Conservation (phyloP, 2,329 filamentous ascomycete species). For the Aspergillus sp. region DNA sequence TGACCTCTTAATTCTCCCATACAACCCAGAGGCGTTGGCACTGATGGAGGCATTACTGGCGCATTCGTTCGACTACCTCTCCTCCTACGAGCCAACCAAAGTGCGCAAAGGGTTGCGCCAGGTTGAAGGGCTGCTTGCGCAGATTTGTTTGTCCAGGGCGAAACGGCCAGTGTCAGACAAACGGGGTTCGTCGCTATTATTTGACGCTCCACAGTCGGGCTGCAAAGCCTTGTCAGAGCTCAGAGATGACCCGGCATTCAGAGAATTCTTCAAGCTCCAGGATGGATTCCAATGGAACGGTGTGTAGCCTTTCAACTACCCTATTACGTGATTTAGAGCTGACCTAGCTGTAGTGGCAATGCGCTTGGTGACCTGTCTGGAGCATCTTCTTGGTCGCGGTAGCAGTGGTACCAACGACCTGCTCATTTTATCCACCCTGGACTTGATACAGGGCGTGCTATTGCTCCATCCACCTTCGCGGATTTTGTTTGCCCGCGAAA, state of each 20-base stretch:
- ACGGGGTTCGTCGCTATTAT: constrained; percentile 42
- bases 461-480: constrained; percentile 89
- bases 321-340: not conserved
- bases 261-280: constrained; percentile 94
- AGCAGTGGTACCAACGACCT: constrained; percentile 81
- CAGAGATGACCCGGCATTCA: constrained; percentile 80
- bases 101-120: constrained; percentile 91
- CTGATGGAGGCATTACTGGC: constrained; percentile 88
- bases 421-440: constrained; percentile 82
- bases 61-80: constrained; percentile 93
- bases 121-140: constrained; percentile 88
- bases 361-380: constrained; percentile 80
- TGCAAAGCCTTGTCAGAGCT: constrained; percentile 69
- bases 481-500: constrained; percentile 79
- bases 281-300: constrained; percentile 97
- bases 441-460: constrained; percentile 83
- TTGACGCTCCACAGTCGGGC: constrained; percentile 42
- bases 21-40: constrained; percentile 14
- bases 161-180: constrained; percentile 41
- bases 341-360: constrained; percentile 63
- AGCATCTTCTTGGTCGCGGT: constrained; percentile 79
- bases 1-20: not conserved
- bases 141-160: constrained; percentile 76
- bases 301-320: constrained; percentile 31
- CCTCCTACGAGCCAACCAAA: constrained; percentile 84